These are phyloP conservation scores for Dujonia santamariae DNA, from an alignment of 1,139 yeast genomes.

Conservation along the genomic window DNA sequence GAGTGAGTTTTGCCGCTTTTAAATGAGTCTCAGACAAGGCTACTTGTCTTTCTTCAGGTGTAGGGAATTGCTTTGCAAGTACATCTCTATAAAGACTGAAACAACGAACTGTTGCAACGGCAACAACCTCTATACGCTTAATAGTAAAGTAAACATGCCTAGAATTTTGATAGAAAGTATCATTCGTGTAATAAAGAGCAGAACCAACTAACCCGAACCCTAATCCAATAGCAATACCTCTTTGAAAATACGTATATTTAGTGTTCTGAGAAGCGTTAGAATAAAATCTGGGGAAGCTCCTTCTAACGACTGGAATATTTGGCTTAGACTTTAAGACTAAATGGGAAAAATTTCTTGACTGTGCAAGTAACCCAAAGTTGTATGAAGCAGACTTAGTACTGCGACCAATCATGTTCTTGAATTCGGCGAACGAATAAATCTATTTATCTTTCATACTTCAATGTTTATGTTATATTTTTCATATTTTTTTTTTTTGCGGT, in stretches of 20 bases:
- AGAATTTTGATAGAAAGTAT: slow-evolving; percentile 20
- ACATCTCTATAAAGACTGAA: slow-evolving; percentile 61
- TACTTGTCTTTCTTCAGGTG: slow-evolving; percentile 45
- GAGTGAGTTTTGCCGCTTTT: slow-evolving; percentile 75
- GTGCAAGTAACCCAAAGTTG: too few species aligned
- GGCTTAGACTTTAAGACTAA: too few species aligned
- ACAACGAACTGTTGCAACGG: slow-evolving; percentile 61
- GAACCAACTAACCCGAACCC: slow-evolving; percentile 30
- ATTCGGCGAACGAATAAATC: too few species aligned
- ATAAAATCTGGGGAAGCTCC: slow-evolving; percentile 1
- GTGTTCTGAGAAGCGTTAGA: neutral
- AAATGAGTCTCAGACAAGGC: slow-evolving; percentile 62
- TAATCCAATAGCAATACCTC: slow-evolving; percentile 14
- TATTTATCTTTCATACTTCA: too few species aligned
- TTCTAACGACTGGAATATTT: too few species aligned
- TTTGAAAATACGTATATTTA: neutral
- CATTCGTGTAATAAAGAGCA: slow-evolving; percentile 31
- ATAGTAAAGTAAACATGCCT: slow-evolving; percentile 37
- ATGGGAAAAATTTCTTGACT: too few species aligned
- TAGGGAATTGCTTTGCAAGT: slow-evolving; percentile 43
- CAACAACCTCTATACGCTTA: slow-evolving; percentile 61
- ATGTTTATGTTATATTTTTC: too few species aligned
- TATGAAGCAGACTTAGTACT: too few species aligned
- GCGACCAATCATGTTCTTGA: too few species aligned
- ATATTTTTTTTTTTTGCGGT: too few species aligned